Conservation (phyloP, 2,329 filamentous ascomycete genomes). For the Xylaria sp. region DNA sequence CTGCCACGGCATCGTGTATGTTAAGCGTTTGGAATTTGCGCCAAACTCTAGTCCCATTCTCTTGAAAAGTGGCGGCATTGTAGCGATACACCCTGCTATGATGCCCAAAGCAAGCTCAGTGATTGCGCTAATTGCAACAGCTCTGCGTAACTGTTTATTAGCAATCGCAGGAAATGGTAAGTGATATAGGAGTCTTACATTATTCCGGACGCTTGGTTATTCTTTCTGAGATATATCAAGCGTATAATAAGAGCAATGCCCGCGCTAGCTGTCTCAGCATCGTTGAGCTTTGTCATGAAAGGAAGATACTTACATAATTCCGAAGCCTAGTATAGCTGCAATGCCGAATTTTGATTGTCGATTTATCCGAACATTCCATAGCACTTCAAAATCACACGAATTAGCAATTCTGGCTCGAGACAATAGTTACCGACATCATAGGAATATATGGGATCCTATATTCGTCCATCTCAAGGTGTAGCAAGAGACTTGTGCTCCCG, state of each 20-base stretch:
- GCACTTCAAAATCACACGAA: slow-evolving; percentile 44
- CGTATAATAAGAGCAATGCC: slow-evolving; percentile 54
- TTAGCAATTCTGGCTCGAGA: slow-evolving; percentile 10
- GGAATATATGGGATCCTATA: neutral
- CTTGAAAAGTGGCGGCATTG: slow-evolving; percentile 49
- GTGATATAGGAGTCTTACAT: slow-evolving; percentile 41
- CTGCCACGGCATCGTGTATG: slow-evolving; percentile 36
- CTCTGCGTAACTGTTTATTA: slow-evolving; percentile 39
- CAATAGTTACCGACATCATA: neutral
- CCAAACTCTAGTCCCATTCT: slow-evolving; percentile 38
- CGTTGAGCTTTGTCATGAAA: neutral
- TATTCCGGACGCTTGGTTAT: slow-evolving; percentile 44
- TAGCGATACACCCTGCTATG: slow-evolving; percentile 49
- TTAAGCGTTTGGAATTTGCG: slow-evolving; percentile 16
- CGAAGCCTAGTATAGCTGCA: slow-evolving; percentile 60
- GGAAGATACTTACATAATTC: slow-evolving; percentile 55
- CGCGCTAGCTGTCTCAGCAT: slow-evolving; percentile 45
- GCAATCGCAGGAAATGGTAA: neutral
- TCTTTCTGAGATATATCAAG: slow-evolving; percentile 48
- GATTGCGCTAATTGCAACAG: slow-evolving; percentile 49
- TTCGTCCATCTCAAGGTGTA: neutral
- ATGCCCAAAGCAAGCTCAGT: slow-evolving; percentile 51
- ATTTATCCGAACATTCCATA: slow-evolving; percentile 63
- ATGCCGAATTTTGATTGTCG: slow-evolving; percentile 58
- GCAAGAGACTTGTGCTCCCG: neutral